Evolutionary conservation across 2,329 filamentous ascomycete genomes (phyloP), one percentile per base, ranked within the genome.

Genomic region (Ophiostoma sp.): DNA sequence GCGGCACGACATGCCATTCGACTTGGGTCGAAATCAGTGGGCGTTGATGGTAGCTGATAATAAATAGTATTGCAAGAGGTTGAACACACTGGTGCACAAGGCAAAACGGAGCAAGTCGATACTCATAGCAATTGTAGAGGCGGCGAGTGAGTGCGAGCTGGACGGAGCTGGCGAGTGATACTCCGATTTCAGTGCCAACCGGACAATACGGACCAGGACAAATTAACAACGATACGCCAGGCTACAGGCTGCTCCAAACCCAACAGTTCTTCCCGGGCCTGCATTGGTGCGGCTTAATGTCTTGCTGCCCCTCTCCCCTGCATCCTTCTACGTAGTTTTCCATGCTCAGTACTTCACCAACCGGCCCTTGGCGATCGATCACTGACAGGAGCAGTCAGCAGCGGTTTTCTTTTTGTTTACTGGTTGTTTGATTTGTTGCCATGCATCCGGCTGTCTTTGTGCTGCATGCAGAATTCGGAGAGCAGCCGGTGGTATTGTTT

Each of bases 261-360:
- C 20, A 6, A 17, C 44, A 48, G 23, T 57, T 7, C 23, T 23
- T 27, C 23, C 8, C 52, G n/a, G 52, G 27, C 52, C 52, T 57
- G 52, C 52, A 57, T 27, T 57, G 52, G 52, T 57, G 52, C 23
- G 52, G 52, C 52, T 27, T 27, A 7, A 57, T 57, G 52, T 57
- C 52, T 57, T 57, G n/a, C n/a, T 57, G 52, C 52, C 52, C 52
- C 52, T 57, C 52, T 57, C 52, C 52, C 52, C 52, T 57, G n/a
- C 52, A 57, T 57, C 23, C 10, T 27, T 57, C n/a, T 31, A 27
- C n/a, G 0, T 2, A 41, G 15, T 11, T 2, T 17, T 57, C 2
- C 2, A 8, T n/a, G 10, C 15, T 41, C 15, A 15, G 10, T 41
- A 31, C 27, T 11, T 39, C 36, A 10, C 36, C 36, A 39, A 8